Conservation (phyloP, 129 eudicot species). For the Pseudognaphalium luteoalbum region DNA sequence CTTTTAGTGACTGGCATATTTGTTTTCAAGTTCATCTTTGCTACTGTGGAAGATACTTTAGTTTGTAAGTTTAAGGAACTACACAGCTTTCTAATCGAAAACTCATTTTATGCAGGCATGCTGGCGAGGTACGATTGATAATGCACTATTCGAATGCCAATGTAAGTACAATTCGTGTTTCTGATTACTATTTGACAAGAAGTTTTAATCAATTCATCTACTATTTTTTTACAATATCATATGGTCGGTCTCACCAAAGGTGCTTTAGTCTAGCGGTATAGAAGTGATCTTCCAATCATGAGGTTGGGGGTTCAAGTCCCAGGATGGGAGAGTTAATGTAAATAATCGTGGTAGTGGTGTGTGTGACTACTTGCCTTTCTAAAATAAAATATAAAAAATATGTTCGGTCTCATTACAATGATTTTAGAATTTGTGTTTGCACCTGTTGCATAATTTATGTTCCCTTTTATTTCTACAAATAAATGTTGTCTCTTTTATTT, state of each 20-base stretch:
- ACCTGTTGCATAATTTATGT: background rate
- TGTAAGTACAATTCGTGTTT: constrained; percentile 47
- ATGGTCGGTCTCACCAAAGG: background rate
- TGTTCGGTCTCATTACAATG: background rate
- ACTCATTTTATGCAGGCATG: constrained; percentile 47
- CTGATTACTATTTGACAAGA: constrained; percentile 3
- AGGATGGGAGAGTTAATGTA: no score
- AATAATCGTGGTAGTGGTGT: no score
- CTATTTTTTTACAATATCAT: background rate
- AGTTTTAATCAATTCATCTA: background rate
- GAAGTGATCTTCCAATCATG: no score
- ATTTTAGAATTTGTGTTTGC: background rate
- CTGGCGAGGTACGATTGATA: constrained; percentile 82
- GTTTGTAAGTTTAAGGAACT: background rate
- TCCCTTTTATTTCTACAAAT: no score
- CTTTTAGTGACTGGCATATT: background rate
- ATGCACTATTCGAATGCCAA: constrained; percentile 58
- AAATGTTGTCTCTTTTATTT: constrained; percentile 3
- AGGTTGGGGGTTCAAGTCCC: no score
- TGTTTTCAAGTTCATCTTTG: no score
- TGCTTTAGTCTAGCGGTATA: no score
- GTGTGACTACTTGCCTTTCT: no score
- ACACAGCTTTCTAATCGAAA: background rate
- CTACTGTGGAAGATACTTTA: no score
- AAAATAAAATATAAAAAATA: background rate